Percentiles rank a stretch among this genome's conserved stretches.
phyloP scores from a whole-genome alignment of 306 rosid species.

The Vigna unguiculata region DNA sequence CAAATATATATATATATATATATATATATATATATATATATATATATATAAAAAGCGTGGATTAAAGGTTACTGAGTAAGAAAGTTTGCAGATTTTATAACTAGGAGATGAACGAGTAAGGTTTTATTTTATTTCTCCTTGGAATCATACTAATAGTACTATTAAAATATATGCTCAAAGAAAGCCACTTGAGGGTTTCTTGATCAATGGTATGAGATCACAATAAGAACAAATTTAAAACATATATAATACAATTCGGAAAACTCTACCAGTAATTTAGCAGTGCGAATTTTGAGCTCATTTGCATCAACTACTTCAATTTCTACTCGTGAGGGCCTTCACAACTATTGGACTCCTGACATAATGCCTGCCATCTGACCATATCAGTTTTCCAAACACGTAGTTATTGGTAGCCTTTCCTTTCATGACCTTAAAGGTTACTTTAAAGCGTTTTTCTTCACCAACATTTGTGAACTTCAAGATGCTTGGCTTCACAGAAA shows the following conservation, averaged over 20 bases:
- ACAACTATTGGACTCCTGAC: constrained; percentile 87
- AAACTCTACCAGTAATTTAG: constrained; percentile 9
- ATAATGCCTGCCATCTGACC: constrained; percentile 83
- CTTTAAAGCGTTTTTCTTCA: constrained; percentile 68
- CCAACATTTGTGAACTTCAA: constrained; percentile 70
- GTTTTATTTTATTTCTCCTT: constrained; percentile 20
- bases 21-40: no score
- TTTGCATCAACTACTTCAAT: constrained; percentile 24
- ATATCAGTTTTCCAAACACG: constrained; percentile 72
- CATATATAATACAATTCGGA: constrained; percentile 35
- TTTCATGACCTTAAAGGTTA: constrained; percentile 52
- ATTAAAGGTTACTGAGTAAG: no score
- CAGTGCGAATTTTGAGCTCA: no score
- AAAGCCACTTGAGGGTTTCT: background rate
- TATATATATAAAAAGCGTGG: no score
- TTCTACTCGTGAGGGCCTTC: constrained; percentile 51
- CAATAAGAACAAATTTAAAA: background rate
- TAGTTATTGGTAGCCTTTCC: constrained; percentile 50
- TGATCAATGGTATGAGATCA: constrained; percentile 16
- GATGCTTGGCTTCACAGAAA: constrained; percentile 65
- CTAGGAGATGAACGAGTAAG: background rate
- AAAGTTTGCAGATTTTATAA: background rate
- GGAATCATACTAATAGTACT: background rate
- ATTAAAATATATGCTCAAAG: constrained; percentile 9
- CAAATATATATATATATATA: no score